Base-by-base conservation (phyloP, 1,139 yeast species). In the Hansenula lynferdii region DNA sequence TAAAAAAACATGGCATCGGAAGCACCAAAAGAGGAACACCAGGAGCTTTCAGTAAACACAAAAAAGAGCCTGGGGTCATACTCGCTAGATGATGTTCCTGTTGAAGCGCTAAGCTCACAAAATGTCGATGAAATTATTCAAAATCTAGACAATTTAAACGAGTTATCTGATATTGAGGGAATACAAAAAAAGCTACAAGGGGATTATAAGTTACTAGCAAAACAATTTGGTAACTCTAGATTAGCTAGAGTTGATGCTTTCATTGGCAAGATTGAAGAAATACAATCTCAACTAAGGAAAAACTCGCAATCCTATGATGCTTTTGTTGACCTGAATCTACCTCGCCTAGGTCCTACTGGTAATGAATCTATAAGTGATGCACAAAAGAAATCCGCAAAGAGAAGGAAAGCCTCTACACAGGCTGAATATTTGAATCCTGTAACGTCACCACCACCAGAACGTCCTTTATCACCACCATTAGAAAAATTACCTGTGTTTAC, bases 181-280 rank as follows among this genome's bases (percentile, higher is more conserved):
- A 26, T 48, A 8, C 62, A 61, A 37, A 47, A 47, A 18, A 46
- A 50, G 31, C 41, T 64, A 3, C 53, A 58, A 3, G 31, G 42
- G 6, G 60, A 61, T 37, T 63, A 61, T 44, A 51, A 50, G 31
- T 39, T 43, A 3, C 39, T 64, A 6, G 49, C 64, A 1, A 46
- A 44, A 21, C 52, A 53, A 17, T 61, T 62, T 36, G 47, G 57
- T 11, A 38, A 41, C 10, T 48, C 62, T 4, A 45, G 64, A 31
- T 35, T 60, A 5, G 28, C 49, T 2, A 48, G 65, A 30, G 54
- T 60, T 2, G 62, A 61, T 30, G 51, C 61, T 16, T 47, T 56
- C 39, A 44, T 62, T 9, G 49, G 51, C 28, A 47, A 50, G 34
- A 47, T 57, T 8, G 55, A 57, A 8, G 48, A 48, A 14, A 10